Conservation (phyloP, 306 rosid genomes). For the Fragaria nilgerrensis region DNA sequence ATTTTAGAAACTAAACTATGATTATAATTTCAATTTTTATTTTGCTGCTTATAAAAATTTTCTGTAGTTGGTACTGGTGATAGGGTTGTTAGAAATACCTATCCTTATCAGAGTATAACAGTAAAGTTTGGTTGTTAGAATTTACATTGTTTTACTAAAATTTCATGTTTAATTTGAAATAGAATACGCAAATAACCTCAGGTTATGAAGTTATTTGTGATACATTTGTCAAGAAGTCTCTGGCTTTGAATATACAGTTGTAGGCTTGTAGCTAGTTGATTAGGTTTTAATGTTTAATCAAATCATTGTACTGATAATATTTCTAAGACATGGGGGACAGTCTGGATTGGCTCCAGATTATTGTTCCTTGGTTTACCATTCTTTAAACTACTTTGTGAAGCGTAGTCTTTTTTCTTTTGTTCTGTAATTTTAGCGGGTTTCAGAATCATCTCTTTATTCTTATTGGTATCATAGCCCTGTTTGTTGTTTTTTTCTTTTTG, state of each 20-base stretch:
- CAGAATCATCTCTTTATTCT: neutral
- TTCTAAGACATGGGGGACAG: neutral
- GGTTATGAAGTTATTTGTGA: neutral
- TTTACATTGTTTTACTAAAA: neutral
- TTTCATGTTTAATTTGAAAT: neutral
- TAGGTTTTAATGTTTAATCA: neutral
- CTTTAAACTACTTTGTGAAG: neutral
- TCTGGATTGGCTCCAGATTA: neutral
- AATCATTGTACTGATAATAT: neutral
- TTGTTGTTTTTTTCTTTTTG: too few species aligned
- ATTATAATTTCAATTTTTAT: neutral
- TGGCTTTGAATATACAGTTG: neutral
- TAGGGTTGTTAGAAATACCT: neutral
- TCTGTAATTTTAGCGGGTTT: neutral
- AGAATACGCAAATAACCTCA: neutral
- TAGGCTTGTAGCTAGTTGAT: neutral
- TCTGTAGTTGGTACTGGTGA: neutral
- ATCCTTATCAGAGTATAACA: neutral
- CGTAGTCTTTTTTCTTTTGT: too few species aligned
- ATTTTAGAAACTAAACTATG: neutral
- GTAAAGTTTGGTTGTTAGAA: neutral
- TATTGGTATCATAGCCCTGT: neutral
- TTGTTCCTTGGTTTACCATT: neutral
- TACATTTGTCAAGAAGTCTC: neutral
- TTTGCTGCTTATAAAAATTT: neutral